Evolutionary conservation across 768 basidiomycete genomes (phyloP), one percentile per base, ranked within the genome.

Genomic region (Strobilomyces echinocephalus): DNA sequence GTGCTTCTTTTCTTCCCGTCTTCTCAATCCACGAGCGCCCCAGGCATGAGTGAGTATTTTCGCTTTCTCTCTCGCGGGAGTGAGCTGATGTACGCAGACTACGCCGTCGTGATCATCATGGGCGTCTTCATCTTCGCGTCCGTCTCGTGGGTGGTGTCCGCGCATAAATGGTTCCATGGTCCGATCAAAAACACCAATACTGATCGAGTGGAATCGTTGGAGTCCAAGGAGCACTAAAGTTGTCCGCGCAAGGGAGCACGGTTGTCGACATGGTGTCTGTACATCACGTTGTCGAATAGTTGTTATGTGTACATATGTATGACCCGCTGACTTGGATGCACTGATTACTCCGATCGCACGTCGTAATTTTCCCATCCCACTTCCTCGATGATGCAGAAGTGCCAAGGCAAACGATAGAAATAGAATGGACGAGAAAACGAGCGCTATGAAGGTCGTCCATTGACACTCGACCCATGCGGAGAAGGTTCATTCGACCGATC

Each of bases 101-200:
- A 87, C 60, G 75, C 84, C 1, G 78, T 85, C 28, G 83, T 87
- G 12, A 79, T 87, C 52, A 77, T 87, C 62, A 74, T 77, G 72
- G 72, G 71, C 1, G 84, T 88, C 5, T 85, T 87, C 64, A 62
- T 84, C 15, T 85, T 87, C 59, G 82, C 87, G 1, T 69, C 79
- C 1, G 50, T 75, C 5, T 85, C 81, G 7, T 88, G 87, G 87
- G 65, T 83, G 7, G 31, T 83, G 5, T 86, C 85, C 21, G 87
- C 87, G 1, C 79, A 69, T 34, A 80, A 83, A 53, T 88, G 86
- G 86, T 88, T 88, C 71, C 75, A 69, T 21, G 86, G 86, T 0
- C 86, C 86, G 16, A 72, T 87, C 46, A 68, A 71, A 58, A 87
- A 76, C 49, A 64, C 80, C 12, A 71, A 76, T 41, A 69, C 18